phyloP scores from a whole-genome alignment of 2,329 filamentous ascomycete species.

The Calonectria hongkongensis region DNA sequence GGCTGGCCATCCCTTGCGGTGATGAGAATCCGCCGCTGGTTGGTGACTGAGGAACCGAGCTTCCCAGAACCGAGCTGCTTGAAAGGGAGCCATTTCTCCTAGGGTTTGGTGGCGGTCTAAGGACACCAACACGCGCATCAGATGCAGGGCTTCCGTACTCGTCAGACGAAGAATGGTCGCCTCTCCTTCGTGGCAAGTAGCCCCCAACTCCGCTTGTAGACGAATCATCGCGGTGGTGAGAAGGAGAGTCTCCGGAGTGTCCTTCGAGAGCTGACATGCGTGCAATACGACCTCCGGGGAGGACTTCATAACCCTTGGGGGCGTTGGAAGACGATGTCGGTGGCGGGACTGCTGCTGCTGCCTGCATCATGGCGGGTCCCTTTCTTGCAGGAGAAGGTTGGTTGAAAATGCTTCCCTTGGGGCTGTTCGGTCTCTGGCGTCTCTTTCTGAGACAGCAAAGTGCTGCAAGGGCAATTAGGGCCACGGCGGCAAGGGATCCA shows the following conservation, averaged over 20 bases:
- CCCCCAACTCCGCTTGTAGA: constrained; percentile 66
- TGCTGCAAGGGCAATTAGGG: constrained; percentile 80
- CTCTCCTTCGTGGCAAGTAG: constrained; percentile 65
- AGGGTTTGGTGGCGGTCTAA: constrained; percentile 75
- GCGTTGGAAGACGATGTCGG: constrained; percentile 44
- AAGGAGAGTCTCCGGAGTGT: constrained; percentile 77
- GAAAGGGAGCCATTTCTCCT: constrained; percentile 93
- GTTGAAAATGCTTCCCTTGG: constrained; percentile 87
- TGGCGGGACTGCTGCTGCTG: constrained; percentile 46
- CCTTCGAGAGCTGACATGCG: constrained; percentile 96
- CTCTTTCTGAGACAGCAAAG: constrained; percentile 76
- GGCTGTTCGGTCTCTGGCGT: constrained; percentile 75
- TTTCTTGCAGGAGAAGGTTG: constrained; percentile 85
- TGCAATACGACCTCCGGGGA: constrained; percentile 92
- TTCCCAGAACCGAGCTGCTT: constrained; percentile 84
- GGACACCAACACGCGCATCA: constrained; percentile 72
- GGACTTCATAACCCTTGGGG: constrained; percentile 79
- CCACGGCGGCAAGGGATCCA: constrained; percentile 83
- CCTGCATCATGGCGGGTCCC: constrained; percentile 65
- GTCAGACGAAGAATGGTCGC: constrained; percentile 81
- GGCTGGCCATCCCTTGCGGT: constrained; percentile 87
- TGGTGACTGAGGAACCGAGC: constrained; percentile 84
- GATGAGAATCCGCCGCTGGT: constrained; percentile 87
- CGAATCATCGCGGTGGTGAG: constrained; percentile 67
- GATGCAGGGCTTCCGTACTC: constrained; percentile 84